Conservation (phyloP, 2,329 filamentous ascomycete species). For the Calonectria fujianensis region DNA sequence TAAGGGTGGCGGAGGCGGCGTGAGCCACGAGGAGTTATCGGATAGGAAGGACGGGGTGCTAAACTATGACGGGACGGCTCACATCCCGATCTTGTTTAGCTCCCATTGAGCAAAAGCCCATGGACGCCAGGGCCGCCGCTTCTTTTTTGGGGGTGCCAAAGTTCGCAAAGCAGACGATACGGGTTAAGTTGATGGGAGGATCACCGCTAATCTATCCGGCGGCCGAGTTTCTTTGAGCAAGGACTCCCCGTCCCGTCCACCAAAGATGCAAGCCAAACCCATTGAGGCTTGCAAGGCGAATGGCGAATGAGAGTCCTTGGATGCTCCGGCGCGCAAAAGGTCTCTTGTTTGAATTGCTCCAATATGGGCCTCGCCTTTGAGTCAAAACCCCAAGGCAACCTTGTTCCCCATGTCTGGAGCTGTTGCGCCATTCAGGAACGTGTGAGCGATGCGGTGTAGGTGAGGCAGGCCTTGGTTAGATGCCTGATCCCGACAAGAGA, state of each 20-base stretch:
- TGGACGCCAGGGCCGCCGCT: conserved; percentile 32
- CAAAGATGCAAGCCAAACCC: conserved; percentile 9
- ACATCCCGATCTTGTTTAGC: conserved; percentile 42
- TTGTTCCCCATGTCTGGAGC: neutral
- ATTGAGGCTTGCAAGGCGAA: conserved; percentile 19
- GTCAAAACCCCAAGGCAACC: neutral
- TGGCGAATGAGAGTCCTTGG: neutral
- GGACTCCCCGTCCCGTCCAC: neutral
- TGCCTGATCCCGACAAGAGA: conserved; percentile 5
- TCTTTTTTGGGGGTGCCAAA: conserved; percentile 14
- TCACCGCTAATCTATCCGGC: conserved; percentile 31
- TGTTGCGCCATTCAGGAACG: conserved; percentile 15
- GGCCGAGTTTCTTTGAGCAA: conserved; percentile 12
- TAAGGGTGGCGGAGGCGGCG: neutral
- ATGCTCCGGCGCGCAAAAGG: neutral
- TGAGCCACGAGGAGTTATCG: conserved; percentile 5
- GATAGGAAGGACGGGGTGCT: conserved; percentile 12
- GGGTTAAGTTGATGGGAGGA: conserved; percentile 19
- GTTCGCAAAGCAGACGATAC: neutral
- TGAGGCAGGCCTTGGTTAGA: neutral
- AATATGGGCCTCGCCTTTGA: conserved; percentile 1
- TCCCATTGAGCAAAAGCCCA: conserved; percentile 14
- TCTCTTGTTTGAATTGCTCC: neutral
- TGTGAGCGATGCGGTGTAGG: conserved; percentile 19
- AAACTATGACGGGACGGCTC: conserved; percentile 37